phyloP scores from a whole-genome alignment of 2,329 filamentous ascomycete genomes.

The Nakataea oryzae region DNA sequence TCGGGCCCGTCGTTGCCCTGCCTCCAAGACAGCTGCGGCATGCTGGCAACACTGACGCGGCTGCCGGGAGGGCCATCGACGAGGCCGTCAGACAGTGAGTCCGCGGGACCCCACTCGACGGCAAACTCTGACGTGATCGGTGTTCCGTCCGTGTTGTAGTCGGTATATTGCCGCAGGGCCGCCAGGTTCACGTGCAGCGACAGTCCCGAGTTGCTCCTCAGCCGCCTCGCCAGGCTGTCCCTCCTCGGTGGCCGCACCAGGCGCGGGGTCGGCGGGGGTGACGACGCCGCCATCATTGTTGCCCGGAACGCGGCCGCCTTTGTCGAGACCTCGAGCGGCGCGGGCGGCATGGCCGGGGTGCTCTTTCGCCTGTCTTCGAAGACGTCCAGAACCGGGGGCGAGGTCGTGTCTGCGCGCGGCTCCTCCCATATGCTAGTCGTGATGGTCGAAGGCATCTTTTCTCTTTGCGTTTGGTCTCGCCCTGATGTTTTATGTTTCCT shows the following conservation, averaged over 20 bases:
- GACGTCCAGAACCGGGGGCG: neutral
- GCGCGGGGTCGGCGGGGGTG: conserved; percentile 14
- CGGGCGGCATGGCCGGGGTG: neutral
- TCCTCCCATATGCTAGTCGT: neutral
- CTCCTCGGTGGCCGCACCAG: conserved; percentile 3
- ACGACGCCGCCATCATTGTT: conserved; percentile 7
- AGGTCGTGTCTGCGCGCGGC: neutral
- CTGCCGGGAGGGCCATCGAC: neutral
- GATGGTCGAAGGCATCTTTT: neutral
- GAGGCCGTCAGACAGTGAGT: neutral
- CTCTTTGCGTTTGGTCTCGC: neutral
- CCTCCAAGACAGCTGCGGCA: neutral
- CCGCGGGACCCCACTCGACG: neutral
- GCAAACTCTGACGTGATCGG: conserved; percentile 13
- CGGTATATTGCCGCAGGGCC: conserved; percentile 32
- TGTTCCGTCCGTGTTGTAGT: conserved; percentile 30
- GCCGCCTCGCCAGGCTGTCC: conserved; percentile 11
- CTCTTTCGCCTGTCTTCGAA: conserved; percentile 1
- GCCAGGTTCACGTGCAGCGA: conserved; percentile 31
- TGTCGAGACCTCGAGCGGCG: neutral
- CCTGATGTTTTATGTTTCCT: neutral
- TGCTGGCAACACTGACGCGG: neutral
- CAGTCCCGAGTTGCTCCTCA: conserved; percentile 36
- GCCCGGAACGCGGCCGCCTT: neutral
- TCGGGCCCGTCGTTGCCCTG: conserved; percentile 2